phyloP scores from a whole-genome alignment of 768 basidiomycete species.

The Boletales sp. region DNA sequence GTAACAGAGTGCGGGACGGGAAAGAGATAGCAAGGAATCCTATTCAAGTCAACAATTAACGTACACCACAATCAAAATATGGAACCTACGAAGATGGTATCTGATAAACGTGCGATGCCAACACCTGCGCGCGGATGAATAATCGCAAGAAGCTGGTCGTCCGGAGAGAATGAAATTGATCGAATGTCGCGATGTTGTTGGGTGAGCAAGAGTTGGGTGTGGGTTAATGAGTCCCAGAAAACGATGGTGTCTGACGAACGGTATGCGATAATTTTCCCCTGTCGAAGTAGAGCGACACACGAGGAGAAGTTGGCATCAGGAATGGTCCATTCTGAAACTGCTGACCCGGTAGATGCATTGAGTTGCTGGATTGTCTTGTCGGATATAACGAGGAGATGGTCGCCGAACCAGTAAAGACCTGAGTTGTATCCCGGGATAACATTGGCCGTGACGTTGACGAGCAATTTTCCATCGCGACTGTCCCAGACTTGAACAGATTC shows the following conservation, averaged over 20 bases:
- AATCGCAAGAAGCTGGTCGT: not conserved
- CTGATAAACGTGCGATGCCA: too few relatives aligned
- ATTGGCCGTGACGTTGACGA: too few relatives aligned
- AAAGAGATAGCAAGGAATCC: too few relatives aligned
- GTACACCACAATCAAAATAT: too few relatives aligned
- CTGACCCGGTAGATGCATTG: not conserved
- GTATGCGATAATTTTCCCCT: not conserved
- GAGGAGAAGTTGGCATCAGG: not conserved
- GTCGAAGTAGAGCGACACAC: not conserved
- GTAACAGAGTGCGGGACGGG: too few relatives aligned
- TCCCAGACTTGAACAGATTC: too few relatives aligned
- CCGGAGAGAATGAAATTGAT: slow-evolving; percentile 1
- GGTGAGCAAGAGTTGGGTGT: not conserved
- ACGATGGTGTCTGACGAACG: not conserved
- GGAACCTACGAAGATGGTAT: too few relatives aligned
- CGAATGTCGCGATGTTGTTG: not conserved
- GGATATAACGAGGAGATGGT: slow-evolving; percentile 4
- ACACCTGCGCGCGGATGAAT: too few relatives aligned
- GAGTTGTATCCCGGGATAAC: too few relatives aligned
- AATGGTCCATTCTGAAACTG: not conserved
- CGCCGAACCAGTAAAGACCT: slow-evolving; percentile 2
- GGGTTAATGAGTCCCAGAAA: slow-evolving; percentile 3
- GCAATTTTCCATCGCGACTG: too few relatives aligned
- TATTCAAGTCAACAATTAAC: too few relatives aligned
- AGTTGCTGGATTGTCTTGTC: not conserved